These are phyloP conservation scores for Comarum palustre DNA, from an alignment of 306 rosid species.

Conservation along the genomic window DNA sequence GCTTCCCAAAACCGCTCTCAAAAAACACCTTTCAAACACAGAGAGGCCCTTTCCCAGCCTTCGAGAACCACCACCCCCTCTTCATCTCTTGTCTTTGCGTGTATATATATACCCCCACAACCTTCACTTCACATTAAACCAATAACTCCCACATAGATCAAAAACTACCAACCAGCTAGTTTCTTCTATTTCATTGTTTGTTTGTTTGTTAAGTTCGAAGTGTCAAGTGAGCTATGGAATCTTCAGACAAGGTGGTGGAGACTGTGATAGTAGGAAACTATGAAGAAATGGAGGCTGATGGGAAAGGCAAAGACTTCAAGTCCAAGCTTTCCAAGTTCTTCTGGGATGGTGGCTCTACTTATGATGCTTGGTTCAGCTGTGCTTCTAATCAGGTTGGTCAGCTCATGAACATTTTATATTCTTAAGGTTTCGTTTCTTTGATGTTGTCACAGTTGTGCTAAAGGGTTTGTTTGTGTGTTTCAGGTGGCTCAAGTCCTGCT, in stretches of 20 bases:
- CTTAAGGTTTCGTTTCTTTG: neutral
- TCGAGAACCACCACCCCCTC: constrained; percentile 37
- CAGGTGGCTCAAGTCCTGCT: constrained; percentile 99
- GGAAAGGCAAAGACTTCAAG: constrained; percentile 51
- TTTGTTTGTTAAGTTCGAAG: neutral
- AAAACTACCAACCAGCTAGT: neutral
- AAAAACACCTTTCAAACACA: constrained; percentile 50
- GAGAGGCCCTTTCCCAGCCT: constrained; percentile 36
- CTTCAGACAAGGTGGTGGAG: constrained; percentile 67
- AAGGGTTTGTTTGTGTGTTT: neutral
- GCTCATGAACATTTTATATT: too few relatives aligned
- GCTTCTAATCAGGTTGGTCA: constrained; percentile 88
- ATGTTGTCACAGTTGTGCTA: neutral
- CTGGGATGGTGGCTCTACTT: constrained; percentile 96
- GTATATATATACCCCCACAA: constrained; percentile 31
- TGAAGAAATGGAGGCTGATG: constrained; percentile 89
- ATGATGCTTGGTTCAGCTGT: constrained; percentile 99
- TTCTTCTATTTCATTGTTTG: neutral
- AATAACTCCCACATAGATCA: constrained; percentile 11
- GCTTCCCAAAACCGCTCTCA: constrained; percentile 51
- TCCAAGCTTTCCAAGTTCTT: constrained; percentile 61
- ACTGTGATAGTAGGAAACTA: constrained; percentile 73
- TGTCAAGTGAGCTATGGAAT: constrained; percentile 2
- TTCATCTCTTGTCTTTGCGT: constrained; percentile 28
- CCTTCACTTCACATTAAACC: constrained; percentile 9